Percentiles rank a stretch among this genome's conserved stretches.
Evolutionary conservation across 2,329 filamentous ascomycete genomes (phyloP).

Genomic region (Penicillium palitans): DNA sequence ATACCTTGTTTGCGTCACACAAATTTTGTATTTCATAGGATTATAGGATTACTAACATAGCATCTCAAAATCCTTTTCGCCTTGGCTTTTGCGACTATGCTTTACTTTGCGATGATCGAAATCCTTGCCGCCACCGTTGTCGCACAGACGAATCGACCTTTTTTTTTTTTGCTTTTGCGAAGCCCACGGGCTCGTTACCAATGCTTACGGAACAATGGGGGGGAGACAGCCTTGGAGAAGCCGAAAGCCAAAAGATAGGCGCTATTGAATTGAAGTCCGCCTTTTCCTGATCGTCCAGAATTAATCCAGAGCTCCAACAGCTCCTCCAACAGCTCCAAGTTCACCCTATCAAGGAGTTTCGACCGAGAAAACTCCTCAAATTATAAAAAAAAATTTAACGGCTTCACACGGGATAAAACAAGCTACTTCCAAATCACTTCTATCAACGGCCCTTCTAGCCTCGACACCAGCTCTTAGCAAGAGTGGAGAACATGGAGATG

Average conservation of each 20-base stretch:
- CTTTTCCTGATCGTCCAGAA: slow-evolving; percentile 4
- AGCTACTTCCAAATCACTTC: background rate
- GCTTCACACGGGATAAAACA: background rate
- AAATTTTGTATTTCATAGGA: background rate
- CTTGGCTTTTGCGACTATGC: slow-evolving; percentile 17
- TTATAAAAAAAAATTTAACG: background rate
- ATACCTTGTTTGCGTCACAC: slow-evolving; percentile 9
- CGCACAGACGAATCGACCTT: slow-evolving; percentile 27
- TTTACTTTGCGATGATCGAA: background rate
- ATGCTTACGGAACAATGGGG: background rate
- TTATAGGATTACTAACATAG: background rate
- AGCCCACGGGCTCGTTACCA: slow-evolving; percentile 12
- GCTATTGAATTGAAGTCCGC: slow-evolving; percentile 8
- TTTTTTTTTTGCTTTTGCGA: slow-evolving; percentile 1
- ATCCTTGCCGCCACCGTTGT: slow-evolving; percentile 27
- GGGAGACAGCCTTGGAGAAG: background rate
- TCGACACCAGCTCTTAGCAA: slow-evolving; percentile 8
- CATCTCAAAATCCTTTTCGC: background rate
- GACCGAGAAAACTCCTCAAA: background rate
- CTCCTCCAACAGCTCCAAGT: background rate
- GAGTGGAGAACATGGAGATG: slow-evolving; percentile 25
- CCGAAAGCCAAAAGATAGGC: background rate
- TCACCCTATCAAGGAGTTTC: background rate
- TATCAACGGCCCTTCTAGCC: slow-evolving; percentile 11
- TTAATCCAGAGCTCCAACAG: background rate